Base-by-base conservation (phyloP, 208 protist species). In the Acanthamoeba lenticulata region DNA sequence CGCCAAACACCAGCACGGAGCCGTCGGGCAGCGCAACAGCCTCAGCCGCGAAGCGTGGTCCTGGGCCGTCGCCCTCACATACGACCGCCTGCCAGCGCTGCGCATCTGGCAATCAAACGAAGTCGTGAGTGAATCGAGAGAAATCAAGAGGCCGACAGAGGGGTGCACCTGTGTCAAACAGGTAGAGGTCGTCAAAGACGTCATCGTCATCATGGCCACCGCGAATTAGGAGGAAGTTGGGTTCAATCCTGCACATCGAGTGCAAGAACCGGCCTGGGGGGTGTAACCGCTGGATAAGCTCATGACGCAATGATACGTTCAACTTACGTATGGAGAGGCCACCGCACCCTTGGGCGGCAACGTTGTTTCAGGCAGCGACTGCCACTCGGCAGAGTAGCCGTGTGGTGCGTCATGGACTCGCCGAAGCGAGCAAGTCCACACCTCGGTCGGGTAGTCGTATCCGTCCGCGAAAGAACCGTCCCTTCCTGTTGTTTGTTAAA, bases 201-300 rank as follows among this genome's bases (percentile, higher is more conserved):
- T 77, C 67, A 15, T 77, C 67, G 38, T 77, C 67, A 42, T 77
- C 67, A 38, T 77, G 67, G 17, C 67, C 67, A 29, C 67, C 67
- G 32, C 67, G 40, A 60, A 60, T 21, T 29, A 77, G 15, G 15
- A 42, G 29, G 24, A 36, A 21, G 17, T n/a, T 29, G 11, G 7
- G 34, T 19, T 29, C 67, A 19, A 77, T 19, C 11, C 24, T 29
- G 67, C 67, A 77, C 67, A 38, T 77, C 19, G 67, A 36, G 6
- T 77, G 67, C 13, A 77, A 15, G 67, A 77, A 77, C 0, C 67
- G 67, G 24, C 67, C 67, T 77, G 0, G 49, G 2, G 0, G 55
- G 27, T 24, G n/a, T 65, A 27, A 2, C 24, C 0, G 49, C 19
- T 24, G 24, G 49, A 27, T 27, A 19, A 4, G 3, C 52, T 32